phyloP scores from a whole-genome alignment of 352 stramenopile genomes.

The Phytophthora sojae region DNA sequence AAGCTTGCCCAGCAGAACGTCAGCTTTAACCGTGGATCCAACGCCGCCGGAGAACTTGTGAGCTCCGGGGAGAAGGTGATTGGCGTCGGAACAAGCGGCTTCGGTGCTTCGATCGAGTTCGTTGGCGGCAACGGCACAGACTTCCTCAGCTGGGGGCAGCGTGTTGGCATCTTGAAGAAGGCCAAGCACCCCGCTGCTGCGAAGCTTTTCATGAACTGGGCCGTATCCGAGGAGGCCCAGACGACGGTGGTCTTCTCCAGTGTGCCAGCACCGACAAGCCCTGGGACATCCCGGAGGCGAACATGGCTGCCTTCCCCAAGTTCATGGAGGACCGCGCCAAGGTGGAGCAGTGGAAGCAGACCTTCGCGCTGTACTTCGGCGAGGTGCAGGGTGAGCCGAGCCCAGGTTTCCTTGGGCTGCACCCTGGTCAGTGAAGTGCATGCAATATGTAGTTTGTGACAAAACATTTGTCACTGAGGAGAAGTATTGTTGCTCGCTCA shows the following conservation, averaged over 20 bases:
- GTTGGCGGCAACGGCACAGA: conserved; percentile 36
- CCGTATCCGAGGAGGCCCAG: conserved; percentile 46
- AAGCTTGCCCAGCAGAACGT: conserved; percentile 47
- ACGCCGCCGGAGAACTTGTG: conserved; percentile 33
- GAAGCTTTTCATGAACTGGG: conserved; percentile 71
- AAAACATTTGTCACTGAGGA: not conserved
- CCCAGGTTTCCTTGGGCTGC: conserved; percentile 48
- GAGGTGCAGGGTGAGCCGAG: conserved; percentile 56
- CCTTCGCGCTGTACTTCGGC: conserved; percentile 63
- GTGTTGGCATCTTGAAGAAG: conserved; percentile 61
- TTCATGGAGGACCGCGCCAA: conserved; percentile 64
- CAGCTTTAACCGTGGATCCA: conserved; percentile 43
- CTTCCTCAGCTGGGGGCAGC: conserved; percentile 56
- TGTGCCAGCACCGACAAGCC: conserved; percentile 30
- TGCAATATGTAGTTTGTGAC: not conserved
- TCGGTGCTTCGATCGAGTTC: conserved; percentile 16
- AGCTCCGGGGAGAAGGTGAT: conserved; percentile 42
- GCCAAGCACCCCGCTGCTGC: conserved; percentile 53
- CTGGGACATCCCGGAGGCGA: conserved; percentile 48
- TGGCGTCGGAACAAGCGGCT: conserved; percentile 19
- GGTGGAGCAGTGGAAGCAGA: conserved; percentile 52
- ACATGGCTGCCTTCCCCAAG: conserved; percentile 37
- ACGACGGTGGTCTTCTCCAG: conserved; percentile 33
- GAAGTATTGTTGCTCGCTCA: not conserved
- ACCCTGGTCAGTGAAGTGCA: conserved; percentile 37